These are phyloP conservation scores for Neocallimastix lanati DNA, from an alignment of 192 early-diverging fungal species.

Conservation along the genomic window DNA sequence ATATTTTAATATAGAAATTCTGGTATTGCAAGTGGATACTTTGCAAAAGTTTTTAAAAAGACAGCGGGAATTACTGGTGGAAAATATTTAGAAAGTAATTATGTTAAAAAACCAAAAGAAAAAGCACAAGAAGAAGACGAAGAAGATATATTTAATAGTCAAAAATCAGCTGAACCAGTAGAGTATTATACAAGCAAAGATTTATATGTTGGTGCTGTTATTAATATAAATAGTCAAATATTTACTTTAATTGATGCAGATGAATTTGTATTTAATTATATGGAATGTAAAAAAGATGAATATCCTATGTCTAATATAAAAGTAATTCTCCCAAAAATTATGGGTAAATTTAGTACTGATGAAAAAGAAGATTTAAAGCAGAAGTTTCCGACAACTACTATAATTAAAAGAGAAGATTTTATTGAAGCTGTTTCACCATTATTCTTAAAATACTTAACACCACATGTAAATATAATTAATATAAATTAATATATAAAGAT, in stretches of 20 bases:
- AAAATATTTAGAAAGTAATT: constrained; percentile 41
- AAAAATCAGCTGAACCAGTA: not conserved
- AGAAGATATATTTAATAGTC: constrained; percentile 1
- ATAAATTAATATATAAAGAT: constrained; percentile 12
- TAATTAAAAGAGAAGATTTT: constrained; percentile 6
- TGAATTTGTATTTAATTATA: constrained; percentile 39
- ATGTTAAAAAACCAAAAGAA: constrained; percentile 30
- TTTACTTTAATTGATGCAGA: constrained; percentile 41
- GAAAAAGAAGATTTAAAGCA: not conserved
- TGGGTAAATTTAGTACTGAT: not conserved
- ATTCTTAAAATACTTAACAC: not conserved
- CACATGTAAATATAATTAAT: constrained; percentile 7
- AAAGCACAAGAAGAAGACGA: constrained; percentile 14
- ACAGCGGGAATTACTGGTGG: constrained; percentile 42
- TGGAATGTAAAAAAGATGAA: constrained; percentile 15
- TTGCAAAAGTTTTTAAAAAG: constrained; percentile 4
- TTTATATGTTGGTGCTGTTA: constrained; percentile 27
- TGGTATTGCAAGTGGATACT: not conserved
- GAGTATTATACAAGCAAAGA: constrained; percentile 29
- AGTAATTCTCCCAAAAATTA: not conserved
- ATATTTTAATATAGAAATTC: too few relatives aligned
- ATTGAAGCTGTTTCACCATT: not conserved
- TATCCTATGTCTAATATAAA: not conserved
- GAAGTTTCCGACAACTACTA: constrained; percentile 3
- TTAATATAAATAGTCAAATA: constrained; percentile 23